Evolutionary conservation across 202 grass and related monocot species (phyloP).

Genomic region (Carex sylvatica): DNA sequence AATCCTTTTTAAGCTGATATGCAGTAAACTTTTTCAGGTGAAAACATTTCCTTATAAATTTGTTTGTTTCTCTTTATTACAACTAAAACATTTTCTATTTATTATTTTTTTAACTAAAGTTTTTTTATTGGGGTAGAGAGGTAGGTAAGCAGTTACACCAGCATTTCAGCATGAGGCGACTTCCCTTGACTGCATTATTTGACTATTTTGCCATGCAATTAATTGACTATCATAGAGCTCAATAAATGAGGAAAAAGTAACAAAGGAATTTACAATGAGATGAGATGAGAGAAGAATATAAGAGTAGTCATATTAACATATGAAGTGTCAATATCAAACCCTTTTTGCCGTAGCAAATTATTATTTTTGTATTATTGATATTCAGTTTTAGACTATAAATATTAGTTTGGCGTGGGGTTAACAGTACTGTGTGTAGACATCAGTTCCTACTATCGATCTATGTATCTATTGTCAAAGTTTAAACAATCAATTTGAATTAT

Average conservation of each 20-base stretch:
- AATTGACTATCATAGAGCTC: neutral
- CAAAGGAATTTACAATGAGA: neutral
- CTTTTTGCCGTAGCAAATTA: neutral
- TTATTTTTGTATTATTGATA: too few relatives aligned
- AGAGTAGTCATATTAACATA: neutral
- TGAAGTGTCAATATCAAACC: neutral
- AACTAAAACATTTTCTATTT: neutral
- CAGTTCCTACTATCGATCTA: too few relatives aligned
- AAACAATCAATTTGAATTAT: too few relatives aligned
- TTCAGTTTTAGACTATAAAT: too few relatives aligned
- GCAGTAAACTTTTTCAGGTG: neutral
- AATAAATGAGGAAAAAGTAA: neutral
- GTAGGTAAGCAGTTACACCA: neutral
- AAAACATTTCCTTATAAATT: neutral
- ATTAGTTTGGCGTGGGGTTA: too few relatives aligned
- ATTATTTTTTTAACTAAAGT: neutral
- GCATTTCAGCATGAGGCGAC: neutral
- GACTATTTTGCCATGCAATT: neutral
- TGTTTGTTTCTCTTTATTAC: neutral
- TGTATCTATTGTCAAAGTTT: too few relatives aligned
- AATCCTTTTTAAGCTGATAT: neutral
- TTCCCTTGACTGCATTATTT: conserved; percentile 6
- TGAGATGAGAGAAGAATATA: neutral
- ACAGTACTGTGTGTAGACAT: too few relatives aligned
- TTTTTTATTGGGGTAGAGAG: neutral